Percentiles rank a stretch among this genome's conserved stretches.
These are phyloP conservation scores for Comarum palustre DNA, from an alignment of 306 rosid genomes.

Conservation along the genomic window DNA sequence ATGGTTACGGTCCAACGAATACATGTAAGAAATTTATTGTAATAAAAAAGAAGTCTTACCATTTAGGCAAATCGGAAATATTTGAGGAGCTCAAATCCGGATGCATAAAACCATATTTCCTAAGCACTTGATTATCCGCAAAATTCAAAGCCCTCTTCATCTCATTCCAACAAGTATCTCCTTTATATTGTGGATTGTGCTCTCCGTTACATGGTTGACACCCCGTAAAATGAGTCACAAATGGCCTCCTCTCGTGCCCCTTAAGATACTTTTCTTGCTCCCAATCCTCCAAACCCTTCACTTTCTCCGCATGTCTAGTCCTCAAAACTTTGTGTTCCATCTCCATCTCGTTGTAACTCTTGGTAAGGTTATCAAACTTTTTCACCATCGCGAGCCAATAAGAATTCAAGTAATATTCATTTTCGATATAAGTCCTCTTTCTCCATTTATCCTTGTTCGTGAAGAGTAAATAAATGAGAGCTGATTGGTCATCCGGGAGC, in stretches of 20 bases:
- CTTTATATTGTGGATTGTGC: constrained; percentile 36
- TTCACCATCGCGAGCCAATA: constrained; percentile 33
- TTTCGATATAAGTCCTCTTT: constrained; percentile 32
- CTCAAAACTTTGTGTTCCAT: not conserved
- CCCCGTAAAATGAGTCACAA: constrained; percentile 53
- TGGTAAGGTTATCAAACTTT: constrained; percentile 12
- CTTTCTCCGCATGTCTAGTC: constrained; percentile 45
- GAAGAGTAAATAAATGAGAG: constrained; percentile 29
- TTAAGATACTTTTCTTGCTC: constrained; percentile 23
- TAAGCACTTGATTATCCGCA: constrained; percentile 48
- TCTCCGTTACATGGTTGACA: constrained; percentile 52
- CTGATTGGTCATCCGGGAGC: constrained; percentile 37
- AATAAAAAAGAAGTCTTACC: not conserved
- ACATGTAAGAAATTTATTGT: not conserved
- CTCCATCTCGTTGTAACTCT: constrained; percentile 29
- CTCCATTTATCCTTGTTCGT: constrained; percentile 26
- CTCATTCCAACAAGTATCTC: constrained; percentile 36
- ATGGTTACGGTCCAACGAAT: not conserved
- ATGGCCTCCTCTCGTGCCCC: constrained; percentile 31
- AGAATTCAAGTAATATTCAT: constrained; percentile 27
- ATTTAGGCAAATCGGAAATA: constrained; percentile 13
- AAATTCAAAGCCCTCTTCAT: constrained; percentile 49
- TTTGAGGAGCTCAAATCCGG: constrained; percentile 10
- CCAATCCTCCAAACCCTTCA: constrained; percentile 19
- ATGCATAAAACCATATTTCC: constrained; percentile 37